phyloP scores from a whole-genome alignment of 176 grass and related monocot species.

The Tillandsia fasciculata region DNA sequence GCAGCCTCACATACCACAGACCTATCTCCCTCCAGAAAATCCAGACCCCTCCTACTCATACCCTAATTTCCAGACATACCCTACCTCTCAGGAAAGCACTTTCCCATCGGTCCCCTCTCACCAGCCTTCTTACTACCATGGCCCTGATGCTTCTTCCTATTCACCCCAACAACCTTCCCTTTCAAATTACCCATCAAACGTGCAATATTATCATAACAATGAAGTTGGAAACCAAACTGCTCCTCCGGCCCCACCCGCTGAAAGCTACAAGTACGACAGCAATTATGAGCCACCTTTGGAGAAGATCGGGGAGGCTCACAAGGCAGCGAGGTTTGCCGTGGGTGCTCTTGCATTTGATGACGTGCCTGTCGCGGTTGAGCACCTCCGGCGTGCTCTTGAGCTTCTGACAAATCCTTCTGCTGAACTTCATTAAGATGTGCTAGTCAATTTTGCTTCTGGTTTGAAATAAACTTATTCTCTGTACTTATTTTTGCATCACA shows the following conservation, averaged over 20 bases:
- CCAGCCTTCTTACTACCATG: constrained; percentile 49
- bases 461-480: constrained; percentile 16
- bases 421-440: constrained; percentile 41
- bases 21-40: constrained; percentile 49
- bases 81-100: constrained; percentile 69
- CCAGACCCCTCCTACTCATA: constrained; percentile 48
- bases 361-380: constrained; percentile 71
- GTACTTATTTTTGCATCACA: constrained; percentile 23
- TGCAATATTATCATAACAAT: constrained; percentile 24
- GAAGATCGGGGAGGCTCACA: constrained; percentile 89
- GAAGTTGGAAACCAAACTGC: constrained; percentile 20
- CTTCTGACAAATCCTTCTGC: constrained; percentile 80
- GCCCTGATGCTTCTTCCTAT: constrained; percentile 35
- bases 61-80: constrained; percentile 93
- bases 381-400: constrained; percentile 66
- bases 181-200: constrained; percentile 20
- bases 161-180: constrained; percentile 12
- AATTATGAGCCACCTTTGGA: constrained; percentile 71
- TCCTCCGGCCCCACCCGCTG: constrained; percentile 27
- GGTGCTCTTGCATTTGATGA: constrained; percentile 94
- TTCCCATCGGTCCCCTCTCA: constrained; percentile 45
- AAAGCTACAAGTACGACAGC: constrained; percentile 66
- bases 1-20: constrained; percentile 46
- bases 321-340: constrained; percentile 87
- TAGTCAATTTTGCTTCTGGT: background rate